Conservation (phyloP, 768 basidiomycete species). For the Psilocybe subaeruginosa region DNA sequence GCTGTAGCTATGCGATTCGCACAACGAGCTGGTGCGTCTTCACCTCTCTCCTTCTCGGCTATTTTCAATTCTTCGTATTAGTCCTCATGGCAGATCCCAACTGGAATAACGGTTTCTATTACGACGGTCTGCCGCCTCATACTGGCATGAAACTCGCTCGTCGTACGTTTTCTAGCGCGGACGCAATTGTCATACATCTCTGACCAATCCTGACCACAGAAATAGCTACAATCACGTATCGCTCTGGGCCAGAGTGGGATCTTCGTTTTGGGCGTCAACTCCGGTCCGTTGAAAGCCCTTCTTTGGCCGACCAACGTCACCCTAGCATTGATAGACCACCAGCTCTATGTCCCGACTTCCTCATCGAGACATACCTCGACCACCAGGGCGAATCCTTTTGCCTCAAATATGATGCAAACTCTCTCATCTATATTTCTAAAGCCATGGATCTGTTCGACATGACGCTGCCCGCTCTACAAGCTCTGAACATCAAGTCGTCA, state of each 20-base stretch:
- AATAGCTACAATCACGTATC: conserved; percentile 98
- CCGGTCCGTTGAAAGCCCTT: conserved; percentile 37
- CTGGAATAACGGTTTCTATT: conserved; percentile 99
- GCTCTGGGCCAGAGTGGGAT: conserved; percentile 99
- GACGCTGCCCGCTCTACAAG: conserved; percentile 74
- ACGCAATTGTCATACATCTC: not conserved
- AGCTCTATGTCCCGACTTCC: conserved; percentile 92
- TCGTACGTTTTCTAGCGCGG: conserved; percentile 49
- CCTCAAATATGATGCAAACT: conserved; percentile 98
- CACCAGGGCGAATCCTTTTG: conserved; percentile 98
- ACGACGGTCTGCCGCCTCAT: conserved; percentile 93
- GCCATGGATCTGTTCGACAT: conserved; percentile 99
- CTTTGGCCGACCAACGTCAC: conserved; percentile 24
- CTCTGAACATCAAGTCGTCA: conserved; percentile 56
- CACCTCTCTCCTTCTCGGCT: not conserved
- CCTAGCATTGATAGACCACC: conserved; percentile 50
- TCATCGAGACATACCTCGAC: conserved; percentile 98
- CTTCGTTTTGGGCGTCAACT: conserved; percentile 90
- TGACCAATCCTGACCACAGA: conserved; percentile 49
- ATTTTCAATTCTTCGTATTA: conserved; percentile 29
- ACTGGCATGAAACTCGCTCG: conserved; percentile 98
- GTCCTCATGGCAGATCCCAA: conserved; percentile 99
- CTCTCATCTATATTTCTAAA: conserved; percentile 97
- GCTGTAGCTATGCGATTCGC: conserved; percentile 96
- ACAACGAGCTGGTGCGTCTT: conserved; percentile 84